Evolutionary conservation across 2,329 filamentous ascomycete species (phyloP), one percentile per base, ranked within the genome.

Genomic region (Calonectria crousiana): DNA sequence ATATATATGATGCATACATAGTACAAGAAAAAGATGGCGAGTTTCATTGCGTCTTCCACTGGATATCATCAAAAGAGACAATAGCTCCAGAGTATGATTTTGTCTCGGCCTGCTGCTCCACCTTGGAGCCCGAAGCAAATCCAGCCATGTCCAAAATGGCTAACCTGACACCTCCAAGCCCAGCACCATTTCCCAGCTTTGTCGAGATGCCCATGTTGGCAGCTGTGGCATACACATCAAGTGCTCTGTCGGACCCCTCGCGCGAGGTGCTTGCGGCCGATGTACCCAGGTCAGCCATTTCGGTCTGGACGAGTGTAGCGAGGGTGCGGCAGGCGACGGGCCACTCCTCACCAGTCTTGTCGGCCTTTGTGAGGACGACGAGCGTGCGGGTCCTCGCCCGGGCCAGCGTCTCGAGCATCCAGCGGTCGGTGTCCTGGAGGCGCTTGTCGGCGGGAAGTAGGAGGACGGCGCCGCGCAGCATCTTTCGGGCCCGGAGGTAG

Each of bases 321-420:
- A 84, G 75, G 1, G 67, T 52, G 6, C 69, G 69, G 73, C 84
- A 86, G 26, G 69, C 71, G 14, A 72, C 73, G 9, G 74, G 72
- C 84, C 84, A 85, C 1, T 65, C 77, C 14, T 78, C 78, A 36
- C 80, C 82, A 53, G 78, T 81, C 76, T 91, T 91, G 78, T 92
- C 90, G 18, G 88, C 89, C 82, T 91, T 91, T 14, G 90, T 92
- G 64, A 92, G 80, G 6, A 91, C 86, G 1, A 91, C 86, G 9
- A 87, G 79, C 1, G 89, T 90, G 67, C 84, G 84, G 36, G 88
- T 84, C 13, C 85, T 85, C 4, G 85, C 84, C 64, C 86, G 82
- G 65, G 87, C 84, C 76, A 92, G 83, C 56, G 89, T 81, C 71
- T 84, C 81, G 41, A 92, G 80, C 74, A 89, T 84, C 82, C 86